Evolutionary conservation across 1,284 basidiomycete genomes (phyloP), one percentile per base, ranked within the genome.

Genomic region (Rhizoctonia solani): DNA sequence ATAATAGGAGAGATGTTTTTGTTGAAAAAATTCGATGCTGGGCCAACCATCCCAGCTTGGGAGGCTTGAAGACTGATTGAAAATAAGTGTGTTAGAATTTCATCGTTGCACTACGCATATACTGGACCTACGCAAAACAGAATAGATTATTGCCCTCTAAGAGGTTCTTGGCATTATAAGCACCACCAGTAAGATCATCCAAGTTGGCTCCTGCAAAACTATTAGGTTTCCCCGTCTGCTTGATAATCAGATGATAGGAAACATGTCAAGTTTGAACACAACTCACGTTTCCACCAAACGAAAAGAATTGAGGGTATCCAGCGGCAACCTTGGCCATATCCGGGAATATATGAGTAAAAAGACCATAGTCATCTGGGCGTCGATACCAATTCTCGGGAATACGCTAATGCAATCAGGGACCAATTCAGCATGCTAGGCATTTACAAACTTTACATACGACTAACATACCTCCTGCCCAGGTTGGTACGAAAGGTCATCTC

Each of bases 211-310:
- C 68, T 25, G 67, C 53, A 54, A 72, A 72, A n/a, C 63, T 69
- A 53, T 70, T 70, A 47, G 68, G 59, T 1, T 55, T 70, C 21
- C 59, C 59, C 1, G 59, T 53, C 59, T 65, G 32, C 14, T 13
- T 21, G n/a, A 16, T 11, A 27, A 11, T 34, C 3, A 4, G n/a
- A 32, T 23, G 6, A 34, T 11, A 4, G 21, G 25, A 21, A 5
- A n/a, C 11, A 1, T 37, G 27, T 11, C 21, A 16, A n/a, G 21
- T 9, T 29, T 3, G 23, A 39, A 37, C 4, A 16, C 21, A 4
- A 34, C 71, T 65, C 13, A 68, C 67, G 55, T 72, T 72, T 11
- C 71, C 71, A 21, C 70, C 71, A 44, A 72, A 54, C 4, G 70
- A 66, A 11, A 69, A 44, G 30, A 68, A 61, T 30, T 71, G 65